phyloP scores from a whole-genome alignment of 805 yeast genomes.

The Candida ficus region DNA sequence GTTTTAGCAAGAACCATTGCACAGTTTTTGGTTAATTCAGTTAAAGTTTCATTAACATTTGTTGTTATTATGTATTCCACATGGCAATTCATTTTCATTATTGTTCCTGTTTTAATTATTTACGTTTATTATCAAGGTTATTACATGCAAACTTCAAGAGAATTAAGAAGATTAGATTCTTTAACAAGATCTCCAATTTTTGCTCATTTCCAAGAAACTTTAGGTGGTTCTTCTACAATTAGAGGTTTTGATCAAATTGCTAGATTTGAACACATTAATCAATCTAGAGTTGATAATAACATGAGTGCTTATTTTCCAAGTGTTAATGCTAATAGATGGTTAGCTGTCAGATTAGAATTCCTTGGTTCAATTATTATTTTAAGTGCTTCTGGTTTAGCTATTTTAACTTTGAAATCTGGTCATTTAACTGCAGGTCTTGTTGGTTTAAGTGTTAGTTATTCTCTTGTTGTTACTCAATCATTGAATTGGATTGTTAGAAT shows the following conservation, averaged over 20 bases:
- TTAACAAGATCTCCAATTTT: slow-evolving; percentile 75
- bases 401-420: slow-evolving; percentile 55
- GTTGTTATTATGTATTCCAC: slow-evolving; percentile 79
- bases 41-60: slow-evolving; percentile 69
- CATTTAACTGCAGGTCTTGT: slow-evolving; percentile 81
- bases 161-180: slow-evolving; percentile 76
- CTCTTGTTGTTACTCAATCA: slow-evolving; percentile 88
- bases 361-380: slow-evolving; percentile 86
- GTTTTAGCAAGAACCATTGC: slow-evolving; percentile 63
- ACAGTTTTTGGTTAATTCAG: slow-evolving; percentile 56
- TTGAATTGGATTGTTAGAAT: slow-evolving; percentile 97
- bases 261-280: slow-evolving; percentile 61
- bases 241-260: slow-evolving; percentile 66
- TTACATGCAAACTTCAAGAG: slow-evolving; percentile 73
- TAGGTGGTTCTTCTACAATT: slow-evolving; percentile 70
- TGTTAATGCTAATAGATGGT: slow-evolving; percentile 93
- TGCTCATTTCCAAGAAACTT: slow-evolving; percentile 81
- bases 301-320: slow-evolving; percentile 92
- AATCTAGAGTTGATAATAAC: slow-evolving; percentile 73
- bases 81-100: slow-evolving; percentile 74
- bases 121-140: slow-evolving; percentile 73
- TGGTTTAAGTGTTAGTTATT: slow-evolving; percentile 91
- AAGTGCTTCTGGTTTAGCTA: slow-evolving; percentile 78
- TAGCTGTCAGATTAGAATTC: slow-evolving; percentile 89
- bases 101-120: slow-evolving; percentile 61